A percentile compares a stretch with the other conserved stretches of the same genome.
Evolutionary conservation across 768 basidiomycete species (phyloP).

Genomic region (Tephrocybe sp.): DNA sequence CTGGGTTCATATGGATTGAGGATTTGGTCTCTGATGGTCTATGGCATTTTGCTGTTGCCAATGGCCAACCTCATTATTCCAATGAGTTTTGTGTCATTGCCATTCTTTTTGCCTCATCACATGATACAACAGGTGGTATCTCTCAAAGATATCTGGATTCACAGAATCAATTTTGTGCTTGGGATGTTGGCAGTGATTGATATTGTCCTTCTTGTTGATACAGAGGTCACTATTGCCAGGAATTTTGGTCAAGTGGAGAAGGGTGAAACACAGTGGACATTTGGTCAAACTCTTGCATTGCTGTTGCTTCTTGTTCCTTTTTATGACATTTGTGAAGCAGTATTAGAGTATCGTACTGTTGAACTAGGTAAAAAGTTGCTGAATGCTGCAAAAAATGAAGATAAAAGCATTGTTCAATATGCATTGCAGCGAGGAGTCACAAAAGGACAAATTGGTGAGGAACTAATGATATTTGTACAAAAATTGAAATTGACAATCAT

Average conservation of each 20-base stretch:
- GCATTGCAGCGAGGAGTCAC: too few species aligned
- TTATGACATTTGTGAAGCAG: background rate
- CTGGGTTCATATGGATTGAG: background rate
- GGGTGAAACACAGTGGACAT: conserved; percentile 3
- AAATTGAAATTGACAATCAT: too few species aligned
- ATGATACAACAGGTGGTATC: too few species aligned
- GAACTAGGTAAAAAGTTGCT: too few species aligned
- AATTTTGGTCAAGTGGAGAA: background rate
- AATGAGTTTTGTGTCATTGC: background rate
- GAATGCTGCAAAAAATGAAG: too few species aligned
- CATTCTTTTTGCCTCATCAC: background rate
- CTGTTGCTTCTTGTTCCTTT: conserved; percentile 6
- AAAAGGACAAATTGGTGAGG: too few species aligned
- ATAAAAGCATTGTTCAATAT: too few species aligned
- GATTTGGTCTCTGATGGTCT: background rate
- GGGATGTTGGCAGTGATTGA: background rate
- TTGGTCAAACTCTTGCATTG: conserved; percentile 10
- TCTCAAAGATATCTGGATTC: background rate
- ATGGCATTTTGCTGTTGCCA: background rate
- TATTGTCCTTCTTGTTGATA: background rate
- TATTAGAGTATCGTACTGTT: background rate
- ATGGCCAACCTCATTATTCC: background rate
- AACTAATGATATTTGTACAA: too few species aligned
- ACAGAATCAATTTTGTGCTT: background rate
- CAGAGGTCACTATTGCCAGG: background rate